Evolutionary conservation across 2,329 filamentous ascomycete genomes (phyloP).

Genomic region (Fusarium euwallaceae): DNA sequence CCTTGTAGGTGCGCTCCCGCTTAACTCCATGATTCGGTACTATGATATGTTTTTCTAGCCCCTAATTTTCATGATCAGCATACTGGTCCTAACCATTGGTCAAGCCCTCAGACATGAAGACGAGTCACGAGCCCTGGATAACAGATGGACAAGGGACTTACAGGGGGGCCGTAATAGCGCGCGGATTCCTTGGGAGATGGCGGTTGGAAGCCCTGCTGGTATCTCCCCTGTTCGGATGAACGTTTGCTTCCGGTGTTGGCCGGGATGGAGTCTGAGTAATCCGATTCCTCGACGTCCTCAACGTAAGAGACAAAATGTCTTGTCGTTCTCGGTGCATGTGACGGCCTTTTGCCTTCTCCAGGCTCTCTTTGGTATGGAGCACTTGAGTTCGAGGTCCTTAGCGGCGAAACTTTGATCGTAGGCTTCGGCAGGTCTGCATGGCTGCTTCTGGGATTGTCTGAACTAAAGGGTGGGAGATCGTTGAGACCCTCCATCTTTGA

Average conservation of each 20-base stretch:
- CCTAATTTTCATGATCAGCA: not conserved
- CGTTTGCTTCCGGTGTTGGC: too few relatives aligned
- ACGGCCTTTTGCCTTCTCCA: not conserved
- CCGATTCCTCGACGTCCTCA: not conserved
- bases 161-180: too few relatives aligned
- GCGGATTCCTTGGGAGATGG: too few relatives aligned
- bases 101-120: not conserved
- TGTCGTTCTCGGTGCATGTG: not conserved
- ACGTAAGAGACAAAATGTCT: not conserved
- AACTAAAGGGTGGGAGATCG: not conserved
- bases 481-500: not conserved
- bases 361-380: not conserved
- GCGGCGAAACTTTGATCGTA: not conserved
- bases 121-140: not conserved
- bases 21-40: not conserved
- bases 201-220: not conserved
- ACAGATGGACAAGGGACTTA: not conserved
- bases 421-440: not conserved
- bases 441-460: not conserved
- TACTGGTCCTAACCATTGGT: not conserved
- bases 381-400: not conserved
- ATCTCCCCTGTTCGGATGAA: not conserved
- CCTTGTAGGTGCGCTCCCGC: too few relatives aligned
- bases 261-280: not conserved
- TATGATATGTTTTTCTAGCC: not conserved